Percentiles rank a stretch among this genome's conserved stretches.
phyloP scores from a whole-genome alignment of 2,329 filamentous ascomycete genomes.

The Colletotrichum limetticola region DNA sequence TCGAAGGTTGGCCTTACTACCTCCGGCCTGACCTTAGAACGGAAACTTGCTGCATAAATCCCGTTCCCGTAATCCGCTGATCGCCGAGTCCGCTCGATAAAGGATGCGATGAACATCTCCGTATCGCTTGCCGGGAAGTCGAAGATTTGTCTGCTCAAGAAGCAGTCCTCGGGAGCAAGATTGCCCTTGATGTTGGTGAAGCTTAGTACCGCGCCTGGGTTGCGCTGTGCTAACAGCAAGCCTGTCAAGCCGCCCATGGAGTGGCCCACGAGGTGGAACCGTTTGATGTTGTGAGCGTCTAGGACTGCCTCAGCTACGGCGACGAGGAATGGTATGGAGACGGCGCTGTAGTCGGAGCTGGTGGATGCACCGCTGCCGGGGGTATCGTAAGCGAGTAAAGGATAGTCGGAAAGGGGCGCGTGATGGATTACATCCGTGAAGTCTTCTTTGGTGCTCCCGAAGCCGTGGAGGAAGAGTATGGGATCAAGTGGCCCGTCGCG shows the following conservation, averaged over 20 bases:
- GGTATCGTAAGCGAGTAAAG: slow-evolving; percentile 40
- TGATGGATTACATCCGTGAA: slow-evolving; percentile 38
- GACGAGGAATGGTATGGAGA: slow-evolving; percentile 37
- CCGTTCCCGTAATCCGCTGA: slow-evolving; percentile 27
- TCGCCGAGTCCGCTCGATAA: slow-evolving; percentile 33
- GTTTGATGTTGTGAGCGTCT: slow-evolving; percentile 15
- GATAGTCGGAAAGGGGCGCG: slow-evolving; percentile 24
- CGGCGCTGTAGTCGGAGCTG: slow-evolving; percentile 31
- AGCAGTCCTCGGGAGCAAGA: slow-evolving; percentile 41
- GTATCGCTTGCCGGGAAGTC: slow-evolving; percentile 9
- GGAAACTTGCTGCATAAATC: slow-evolving; percentile 35
- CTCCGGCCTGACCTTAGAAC: slow-evolving; percentile 31
- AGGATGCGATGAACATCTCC: not conserved
- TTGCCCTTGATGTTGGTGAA: slow-evolving; percentile 43
- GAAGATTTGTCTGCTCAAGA: slow-evolving; percentile 40
- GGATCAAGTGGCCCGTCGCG: not conserved
- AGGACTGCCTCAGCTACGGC: slow-evolving; percentile 35
- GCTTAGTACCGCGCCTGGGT: slow-evolving; percentile 30
- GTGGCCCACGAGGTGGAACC: slow-evolving; percentile 42
- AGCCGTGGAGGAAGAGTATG: slow-evolving; percentile 41
- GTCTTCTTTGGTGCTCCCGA: slow-evolving; percentile 42
- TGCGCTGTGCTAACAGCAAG: slow-evolving; percentile 35
- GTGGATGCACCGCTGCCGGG: slow-evolving; percentile 39
- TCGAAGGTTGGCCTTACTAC: slow-evolving; percentile 39
- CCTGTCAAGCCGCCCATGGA: slow-evolving; percentile 42